Base-by-base conservation (phyloP, 768 basidiomycete genomes). In the Phaeotremella fagi region DNA sequence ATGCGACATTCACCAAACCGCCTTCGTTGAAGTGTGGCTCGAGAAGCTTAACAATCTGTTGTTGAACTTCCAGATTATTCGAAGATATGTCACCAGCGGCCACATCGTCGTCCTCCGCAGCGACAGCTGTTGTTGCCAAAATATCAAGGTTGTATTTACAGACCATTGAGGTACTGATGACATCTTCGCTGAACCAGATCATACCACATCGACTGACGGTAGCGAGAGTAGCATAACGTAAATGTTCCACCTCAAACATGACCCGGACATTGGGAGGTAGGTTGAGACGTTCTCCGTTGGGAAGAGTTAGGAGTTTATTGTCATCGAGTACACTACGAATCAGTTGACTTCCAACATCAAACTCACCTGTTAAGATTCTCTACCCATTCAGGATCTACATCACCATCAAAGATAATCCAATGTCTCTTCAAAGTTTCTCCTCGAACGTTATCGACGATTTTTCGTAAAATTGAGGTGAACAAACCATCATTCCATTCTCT, bases 121-220 rank as follows among this genome's bases (percentile, higher is more conserved):
- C 91, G 63, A 98, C 76, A 11, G 90, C 82, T 1, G 85, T 78
- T 1, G 83, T 78, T 0, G 85, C 79, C 24, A 98, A 78, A 0
- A 85, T 85, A 48, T 82, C 80, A 42, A 99, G 82, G 68, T 97
- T 94, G 70, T 97, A 82, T 47, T 82, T 83, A 74, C 87, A 95
- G 16, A 95, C 82, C 95, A 98, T 97, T 0, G 80, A 77, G 4
- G 91, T 84, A 59, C 89, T 86, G 24, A 99, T 83, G 44, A 95
- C 84, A 60, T 97, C 91, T 54, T 97, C 91, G 71, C 91, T 97
- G 78, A 99, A 99, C 95, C 95, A 99, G 64, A 99, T 94, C 95
- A 99, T 99, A 72, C 95, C 95, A 69, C 95, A 99, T 51, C 95
- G 92, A 82, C 90, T 95, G 79, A 99, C 95, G 24, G 95, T 99